Conservation (phyloP, 805 yeast genomes). For the Blastobotrys chiropterorum region DNA sequence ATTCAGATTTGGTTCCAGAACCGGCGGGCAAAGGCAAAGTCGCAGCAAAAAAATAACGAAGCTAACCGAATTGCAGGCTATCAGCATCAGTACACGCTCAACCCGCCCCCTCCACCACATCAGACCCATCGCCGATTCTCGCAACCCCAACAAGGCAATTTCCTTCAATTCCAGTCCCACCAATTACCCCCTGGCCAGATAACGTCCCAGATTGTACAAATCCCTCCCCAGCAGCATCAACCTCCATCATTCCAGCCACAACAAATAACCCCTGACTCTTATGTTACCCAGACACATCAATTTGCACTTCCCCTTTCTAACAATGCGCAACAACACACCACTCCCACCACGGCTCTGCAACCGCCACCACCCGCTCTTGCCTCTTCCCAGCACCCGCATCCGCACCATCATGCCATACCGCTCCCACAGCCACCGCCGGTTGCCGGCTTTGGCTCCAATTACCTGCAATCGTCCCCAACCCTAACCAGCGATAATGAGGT, state of each 20-base stretch:
- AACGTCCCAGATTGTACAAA: conserved; percentile 6
- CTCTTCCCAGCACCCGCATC: neutral
- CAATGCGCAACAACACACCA: too few relatives aligned
- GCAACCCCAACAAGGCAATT: neutral
- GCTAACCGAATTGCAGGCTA: neutral
- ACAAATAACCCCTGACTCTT: neutral
- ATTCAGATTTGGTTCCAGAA: conserved; percentile 95
- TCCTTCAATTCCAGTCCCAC: conserved; percentile 5
- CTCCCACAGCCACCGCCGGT: neutral
- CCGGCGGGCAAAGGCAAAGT: conserved; percentile 44
- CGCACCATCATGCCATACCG: neutral
- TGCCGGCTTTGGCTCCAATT: neutral
- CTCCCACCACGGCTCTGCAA: neutral
- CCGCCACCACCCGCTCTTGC: neutral
- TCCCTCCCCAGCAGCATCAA: conserved; percentile 3
- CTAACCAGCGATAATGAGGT: neutral
- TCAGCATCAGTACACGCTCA: conserved; percentile 4
- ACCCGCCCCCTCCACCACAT: conserved; percentile 5
- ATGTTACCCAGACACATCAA: too few relatives aligned
- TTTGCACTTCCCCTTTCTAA: too few relatives aligned
- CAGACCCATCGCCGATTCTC: neutral
- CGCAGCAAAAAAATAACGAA: conserved; percentile 41
- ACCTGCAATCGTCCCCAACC: neutral
- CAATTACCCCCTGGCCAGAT: conserved; percentile 5
- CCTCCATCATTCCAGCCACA: neutral